phyloP scores from a whole-genome alignment of 768 basidiomycete species.

The button mushroom (Agaricus bisporus) region DNA sequence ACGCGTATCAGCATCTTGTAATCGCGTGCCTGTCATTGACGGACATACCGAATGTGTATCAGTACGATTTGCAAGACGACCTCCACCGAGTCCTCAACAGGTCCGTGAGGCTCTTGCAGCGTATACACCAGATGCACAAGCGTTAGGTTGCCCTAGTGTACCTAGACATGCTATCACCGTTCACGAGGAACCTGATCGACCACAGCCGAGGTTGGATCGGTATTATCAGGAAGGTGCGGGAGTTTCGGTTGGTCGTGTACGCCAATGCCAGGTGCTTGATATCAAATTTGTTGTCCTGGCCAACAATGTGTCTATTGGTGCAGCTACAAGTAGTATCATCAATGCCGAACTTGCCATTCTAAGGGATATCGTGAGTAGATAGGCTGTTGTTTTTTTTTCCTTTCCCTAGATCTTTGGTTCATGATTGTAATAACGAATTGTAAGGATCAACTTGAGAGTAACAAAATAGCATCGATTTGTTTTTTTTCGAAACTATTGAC shows the following conservation, averaged over 20 bases:
- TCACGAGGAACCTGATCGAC: constrained; percentile 90
- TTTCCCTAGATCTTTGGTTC: too few species aligned
- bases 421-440: too few species aligned
- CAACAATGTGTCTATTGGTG: constrained; percentile 94
- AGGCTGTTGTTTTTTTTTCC: not conserved
- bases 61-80: constrained; percentile 71
- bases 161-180: constrained; percentile 82
- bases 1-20: constrained; percentile 89
- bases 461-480: too few species aligned
- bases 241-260: constrained; percentile 84
- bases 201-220: constrained; percentile 90
- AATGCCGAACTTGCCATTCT: constrained; percentile 94
- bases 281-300: constrained; percentile 91
- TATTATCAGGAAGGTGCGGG: constrained; percentile 88
- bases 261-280: constrained; percentile 89
- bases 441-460: too few species aligned
- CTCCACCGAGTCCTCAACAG: constrained; percentile 82
- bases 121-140: constrained; percentile 73
- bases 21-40: constrained; percentile 92
- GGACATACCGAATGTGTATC: constrained; percentile 92
- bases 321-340: constrained; percentile 94
- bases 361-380: constrained; percentile 44
- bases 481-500: too few species aligned
- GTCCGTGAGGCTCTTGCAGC: constrained; percentile 73
- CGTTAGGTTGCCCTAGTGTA: constrained; percentile 76